phyloP scores from a whole-genome alignment of 495 filamentous ascomycete genomes.

The Hyaloscypha variabilis region DNA sequence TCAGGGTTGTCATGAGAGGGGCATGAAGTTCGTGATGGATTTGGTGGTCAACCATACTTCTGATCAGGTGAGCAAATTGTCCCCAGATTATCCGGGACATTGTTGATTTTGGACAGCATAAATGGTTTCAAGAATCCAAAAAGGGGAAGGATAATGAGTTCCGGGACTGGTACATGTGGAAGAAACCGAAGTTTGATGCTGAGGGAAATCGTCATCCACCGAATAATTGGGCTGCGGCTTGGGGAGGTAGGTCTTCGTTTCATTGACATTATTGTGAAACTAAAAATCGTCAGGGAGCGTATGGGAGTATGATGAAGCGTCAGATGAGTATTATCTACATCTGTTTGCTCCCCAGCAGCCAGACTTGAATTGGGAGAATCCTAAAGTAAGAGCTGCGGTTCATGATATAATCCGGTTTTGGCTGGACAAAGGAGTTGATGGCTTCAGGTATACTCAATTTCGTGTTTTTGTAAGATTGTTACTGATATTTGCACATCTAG shows the following conservation, averaged over 20 bases:
- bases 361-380: constrained; percentile 77
- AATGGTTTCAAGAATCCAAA: constrained; percentile 73
- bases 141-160: constrained; percentile 62
- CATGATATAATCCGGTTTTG: constrained; percentile 71
- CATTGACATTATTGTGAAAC: background rate
- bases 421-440: constrained; percentile 68
- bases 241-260: constrained; percentile 42
- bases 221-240: constrained; percentile 65
- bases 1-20: constrained; percentile 51
- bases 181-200: constrained; percentile 55
- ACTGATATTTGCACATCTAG: constrained; percentile 7
- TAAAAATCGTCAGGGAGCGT: constrained; percentile 45
- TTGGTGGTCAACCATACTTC: constrained; percentile 80
- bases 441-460: constrained; percentile 52
- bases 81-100: background rate
- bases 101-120: constrained; percentile 46
- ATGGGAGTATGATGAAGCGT: constrained; percentile 68
- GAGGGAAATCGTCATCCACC: constrained; percentile 65
- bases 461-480: background rate
- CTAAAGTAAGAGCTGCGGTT: constrained; percentile 61
- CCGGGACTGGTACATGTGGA: constrained; percentile 78
- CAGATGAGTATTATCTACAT: constrained; percentile 70
- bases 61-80: constrained; percentile 47
- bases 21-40: constrained; percentile 74
- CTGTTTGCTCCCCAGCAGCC: constrained; percentile 67